phyloP scores from a whole-genome alignment of 805 yeast species.

The Candida incommunis region DNA sequence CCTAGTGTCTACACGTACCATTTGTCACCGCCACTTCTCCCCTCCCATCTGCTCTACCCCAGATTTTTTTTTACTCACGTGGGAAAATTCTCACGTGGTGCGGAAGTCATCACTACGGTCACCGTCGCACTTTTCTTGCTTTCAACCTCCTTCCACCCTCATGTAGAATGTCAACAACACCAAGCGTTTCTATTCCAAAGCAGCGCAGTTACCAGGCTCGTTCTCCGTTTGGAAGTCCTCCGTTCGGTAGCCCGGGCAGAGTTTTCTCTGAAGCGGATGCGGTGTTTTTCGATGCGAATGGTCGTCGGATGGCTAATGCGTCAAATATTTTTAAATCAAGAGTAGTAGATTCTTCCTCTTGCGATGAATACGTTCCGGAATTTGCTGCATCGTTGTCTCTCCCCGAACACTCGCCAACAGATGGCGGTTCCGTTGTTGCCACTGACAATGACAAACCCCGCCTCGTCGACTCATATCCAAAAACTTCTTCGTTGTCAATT shows the following conservation, averaged over 20 bases:
- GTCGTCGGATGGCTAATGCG: neutral
- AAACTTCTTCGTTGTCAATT: neutral
- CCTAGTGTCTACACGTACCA: neutral
- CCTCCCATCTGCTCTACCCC: neutral
- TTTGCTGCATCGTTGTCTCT: neutral
- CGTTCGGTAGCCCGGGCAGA: neutral
- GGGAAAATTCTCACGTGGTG: neutral
- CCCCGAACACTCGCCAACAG: neutral
- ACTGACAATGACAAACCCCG: too few relatives aligned
- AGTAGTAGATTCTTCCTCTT: neutral
- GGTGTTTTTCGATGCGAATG: neutral
- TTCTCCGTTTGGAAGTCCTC: neutral
- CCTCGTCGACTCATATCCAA: neutral
- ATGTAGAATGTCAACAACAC: neutral
- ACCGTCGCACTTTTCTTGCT: neutral
- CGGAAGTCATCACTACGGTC: too few relatives aligned
- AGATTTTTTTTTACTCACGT: neutral
- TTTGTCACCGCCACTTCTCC: neutral
- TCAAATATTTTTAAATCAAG: neutral
- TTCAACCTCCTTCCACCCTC: neutral
- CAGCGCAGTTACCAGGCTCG: neutral
- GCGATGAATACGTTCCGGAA: slow-evolving; percentile 1
- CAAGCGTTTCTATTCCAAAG: neutral
- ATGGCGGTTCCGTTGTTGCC: neutral
- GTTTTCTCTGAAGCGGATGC: neutral